phyloP scores from a whole-genome alignment of 352 stramenopile species.

The Globisporangium ultimum region DNA sequence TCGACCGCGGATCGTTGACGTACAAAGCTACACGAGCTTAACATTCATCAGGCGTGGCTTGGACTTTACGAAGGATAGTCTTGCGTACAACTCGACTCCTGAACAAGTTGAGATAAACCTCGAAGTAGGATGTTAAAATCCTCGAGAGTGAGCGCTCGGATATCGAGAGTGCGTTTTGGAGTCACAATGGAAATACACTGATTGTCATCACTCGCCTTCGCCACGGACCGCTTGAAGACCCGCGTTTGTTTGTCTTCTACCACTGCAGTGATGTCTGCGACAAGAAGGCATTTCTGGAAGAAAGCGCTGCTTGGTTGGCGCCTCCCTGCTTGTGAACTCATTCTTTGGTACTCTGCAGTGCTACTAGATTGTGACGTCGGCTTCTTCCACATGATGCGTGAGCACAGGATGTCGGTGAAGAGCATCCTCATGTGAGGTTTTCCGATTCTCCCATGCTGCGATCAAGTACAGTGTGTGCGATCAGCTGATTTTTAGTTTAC shows the following conservation, averaged over 20 bases:
- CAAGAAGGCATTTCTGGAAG: constrained; percentile 27
- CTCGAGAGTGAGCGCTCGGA: constrained; percentile 29
- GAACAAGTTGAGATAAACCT: constrained; percentile 26
- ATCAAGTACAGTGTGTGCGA: neutral
- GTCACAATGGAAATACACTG: constrained; percentile 40
- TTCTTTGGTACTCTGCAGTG: constrained; percentile 5
- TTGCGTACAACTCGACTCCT: neutral
- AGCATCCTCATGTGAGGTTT: constrained; percentile 37
- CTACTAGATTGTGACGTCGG: constrained; percentile 6
- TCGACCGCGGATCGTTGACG: neutral
- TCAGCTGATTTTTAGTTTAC: neutral
- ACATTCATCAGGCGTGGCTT: neutral
- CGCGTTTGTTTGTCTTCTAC: constrained; percentile 34
- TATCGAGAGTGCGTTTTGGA: constrained; percentile 34
- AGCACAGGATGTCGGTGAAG: constrained; percentile 31
- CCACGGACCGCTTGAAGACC: constrained; percentile 29
- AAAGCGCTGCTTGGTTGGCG: constrained; percentile 15
- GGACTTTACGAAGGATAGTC: neutral
- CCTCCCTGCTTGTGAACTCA: neutral
- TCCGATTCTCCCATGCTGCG: constrained; percentile 33
- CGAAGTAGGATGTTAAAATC: constrained; percentile 31
- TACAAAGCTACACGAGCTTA: neutral
- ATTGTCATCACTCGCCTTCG: constrained; percentile 21
- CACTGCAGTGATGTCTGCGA: constrained; percentile 31
- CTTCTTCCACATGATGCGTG: constrained; percentile 40